Base-by-base conservation (phyloP, 148 eudicot species). In the Camellia sinensis region DNA sequence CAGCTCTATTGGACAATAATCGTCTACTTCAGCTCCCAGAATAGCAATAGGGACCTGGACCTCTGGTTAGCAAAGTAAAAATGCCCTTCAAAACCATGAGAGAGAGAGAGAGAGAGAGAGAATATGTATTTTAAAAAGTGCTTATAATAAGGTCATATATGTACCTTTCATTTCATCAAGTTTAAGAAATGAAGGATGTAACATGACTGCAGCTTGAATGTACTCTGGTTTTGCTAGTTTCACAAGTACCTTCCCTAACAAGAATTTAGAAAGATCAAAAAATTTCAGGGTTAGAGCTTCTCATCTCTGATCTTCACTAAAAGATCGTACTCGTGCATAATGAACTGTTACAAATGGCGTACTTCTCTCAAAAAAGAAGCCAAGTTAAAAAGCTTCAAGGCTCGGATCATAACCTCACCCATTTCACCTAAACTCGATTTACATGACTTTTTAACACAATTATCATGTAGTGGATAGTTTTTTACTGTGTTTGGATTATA, bases 171-270 rank as follows among this genome's bases (percentile, higher is more conserved):
- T 48, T 10, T 72, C 75, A 72, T 72, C 75, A 40, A 48, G 6
- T 72, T 13, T 52, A 21, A 72, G 60, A 72, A 72, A 72, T 72
- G 75, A 72, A 50, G 75, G 75, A 52, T 72, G 75, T 21, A 72
- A 40, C 75, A 72, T 72, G 19, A 72, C 75, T 72, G 75, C 75
- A 72, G 60, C 75, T 52, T 72, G 75, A 48, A 48, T 72, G 60
- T 72, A 21, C 19, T 72, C 75, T 8, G 59, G 13, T 72, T 72
- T 72, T 9, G 75, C 41, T 7, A 72, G 75, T 72, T 72, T 60
- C 60, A 72, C 60, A 19, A 52, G 11, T 52, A 72, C 60, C 40
- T 52, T 72, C 21, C 22, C 75, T 72, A 60, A 72, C 2, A 69
- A 69, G 22, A 45, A 15, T 8, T 60, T 19, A 19, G 67, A 29